These are phyloP conservation scores for Hippophae tibetana DNA, from an alignment of 306 rosid genomes.

Conservation along the genomic window DNA sequence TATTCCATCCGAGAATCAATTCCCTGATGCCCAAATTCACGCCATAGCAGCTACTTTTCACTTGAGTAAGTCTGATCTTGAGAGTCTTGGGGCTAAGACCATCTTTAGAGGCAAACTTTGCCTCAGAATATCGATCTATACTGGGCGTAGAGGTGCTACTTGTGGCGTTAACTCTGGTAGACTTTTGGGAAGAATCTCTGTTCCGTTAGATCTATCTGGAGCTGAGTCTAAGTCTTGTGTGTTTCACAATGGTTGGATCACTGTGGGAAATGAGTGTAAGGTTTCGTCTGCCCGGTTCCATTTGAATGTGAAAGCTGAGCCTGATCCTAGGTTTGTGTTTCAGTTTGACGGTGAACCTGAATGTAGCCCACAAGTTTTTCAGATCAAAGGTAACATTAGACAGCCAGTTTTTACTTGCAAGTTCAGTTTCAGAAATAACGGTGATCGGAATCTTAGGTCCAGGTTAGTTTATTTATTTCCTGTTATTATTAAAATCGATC, in stretches of 20 bases:
- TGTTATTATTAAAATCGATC: not conserved
- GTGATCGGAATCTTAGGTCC: slow-evolving; percentile 21
- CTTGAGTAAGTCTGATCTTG: slow-evolving; percentile 42
- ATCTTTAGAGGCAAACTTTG: slow-evolving; percentile 5
- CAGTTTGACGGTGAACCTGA: slow-evolving; percentile 78
- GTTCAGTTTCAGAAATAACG: slow-evolving; percentile 28
- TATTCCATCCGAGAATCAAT: not conserved
- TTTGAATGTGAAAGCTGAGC: slow-evolving; percentile 48
- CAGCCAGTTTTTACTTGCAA: slow-evolving; percentile 43
- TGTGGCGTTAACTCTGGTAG: slow-evolving; percentile 33
- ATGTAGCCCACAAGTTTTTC: slow-evolving; percentile 79
- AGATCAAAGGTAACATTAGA: slow-evolving; percentile 43
- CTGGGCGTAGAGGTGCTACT: slow-evolving; percentile 21
- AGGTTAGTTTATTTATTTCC: slow-evolving; percentile 11
- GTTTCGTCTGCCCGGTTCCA: slow-evolving; percentile 33
- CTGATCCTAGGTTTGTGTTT: slow-evolving; percentile 71
- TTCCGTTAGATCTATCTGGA: slow-evolving; percentile 35
- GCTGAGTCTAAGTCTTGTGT: slow-evolving; percentile 25
- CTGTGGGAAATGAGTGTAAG: slow-evolving; percentile 16
- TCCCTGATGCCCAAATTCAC: slow-evolving; percentile 18
- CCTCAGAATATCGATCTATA: slow-evolving; percentile 37
- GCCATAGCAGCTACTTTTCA: slow-evolving; percentile 48
- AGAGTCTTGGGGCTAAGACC: slow-evolving; percentile 10
- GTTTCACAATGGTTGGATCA: slow-evolving; percentile 59
- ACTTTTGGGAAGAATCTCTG: slow-evolving; percentile 34